phyloP scores from a whole-genome alignment of 2,329 filamentous ascomycete genomes.

The Macrophomina pseudophaseolina region DNA sequence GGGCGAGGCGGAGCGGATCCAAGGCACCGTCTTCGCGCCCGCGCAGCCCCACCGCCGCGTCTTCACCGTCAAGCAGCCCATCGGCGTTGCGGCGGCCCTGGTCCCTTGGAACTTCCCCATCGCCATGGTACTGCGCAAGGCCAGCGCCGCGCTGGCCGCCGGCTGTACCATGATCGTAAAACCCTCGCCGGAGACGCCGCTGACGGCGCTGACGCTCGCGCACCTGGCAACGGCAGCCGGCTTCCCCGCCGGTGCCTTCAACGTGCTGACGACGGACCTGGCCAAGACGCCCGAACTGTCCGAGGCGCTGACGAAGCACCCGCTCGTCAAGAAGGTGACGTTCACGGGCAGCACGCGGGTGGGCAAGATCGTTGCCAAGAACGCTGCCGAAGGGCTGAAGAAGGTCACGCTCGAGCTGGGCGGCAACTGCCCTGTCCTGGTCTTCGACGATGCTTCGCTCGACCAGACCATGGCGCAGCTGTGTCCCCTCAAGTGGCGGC shows the following conservation, averaged over 20 bases:
- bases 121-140: constrained; percentile 42
- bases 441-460: constrained; percentile 52
- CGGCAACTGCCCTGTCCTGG: constrained; percentile 51
- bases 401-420: constrained; percentile 51
- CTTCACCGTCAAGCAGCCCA: constrained; percentile 70
- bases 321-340: constrained; percentile 46
- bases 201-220: constrained; percentile 45
- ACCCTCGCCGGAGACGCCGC: constrained; percentile 48
- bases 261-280: constrained; percentile 46
- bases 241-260: constrained; percentile 49
- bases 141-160: constrained; percentile 42
- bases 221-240: constrained; percentile 47
- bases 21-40: constrained; percentile 65
- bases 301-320: constrained; percentile 45
- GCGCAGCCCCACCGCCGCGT: constrained; percentile 67
- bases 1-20: constrained; percentile 66
- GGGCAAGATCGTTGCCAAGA: constrained; percentile 48
- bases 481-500: constrained; percentile 60
- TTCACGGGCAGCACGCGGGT: constrained; percentile 49
- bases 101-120: constrained; percentile 52
- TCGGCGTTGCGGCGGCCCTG: constrained; percentile 50
- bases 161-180: constrained; percentile 47
- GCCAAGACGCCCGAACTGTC: constrained; percentile 32
- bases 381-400: constrained; percentile 51
- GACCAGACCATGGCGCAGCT: constrained; percentile 47